Conservation (phyloP, 257 asterid species). For the Ophiorrhiza pumila region DNA sequence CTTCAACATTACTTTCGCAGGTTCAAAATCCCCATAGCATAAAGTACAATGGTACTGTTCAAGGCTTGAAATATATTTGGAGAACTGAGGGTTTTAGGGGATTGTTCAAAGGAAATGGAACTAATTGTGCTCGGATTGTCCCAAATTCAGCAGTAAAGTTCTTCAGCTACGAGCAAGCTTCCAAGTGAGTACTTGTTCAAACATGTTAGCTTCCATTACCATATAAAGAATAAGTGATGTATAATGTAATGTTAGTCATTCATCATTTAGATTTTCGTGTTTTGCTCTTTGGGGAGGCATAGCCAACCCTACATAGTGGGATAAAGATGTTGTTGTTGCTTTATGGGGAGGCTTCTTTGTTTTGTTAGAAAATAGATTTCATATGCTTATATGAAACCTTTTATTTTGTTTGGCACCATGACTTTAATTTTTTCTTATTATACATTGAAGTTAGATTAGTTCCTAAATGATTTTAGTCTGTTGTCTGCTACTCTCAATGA, state of each 20-base stretch:
- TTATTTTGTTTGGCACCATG: not conserved
- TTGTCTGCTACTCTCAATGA: conserved; percentile 13
- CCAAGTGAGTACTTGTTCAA: conserved; percentile 59
- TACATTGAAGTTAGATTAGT: not conserved
- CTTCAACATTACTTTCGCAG: conserved; percentile 32
- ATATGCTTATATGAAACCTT: not conserved
- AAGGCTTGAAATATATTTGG: conserved; percentile 81
- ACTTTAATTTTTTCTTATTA: not conserved
- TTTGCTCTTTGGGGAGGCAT: not conserved
- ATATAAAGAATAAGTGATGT: no score
- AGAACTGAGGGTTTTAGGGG: conserved; percentile 81
- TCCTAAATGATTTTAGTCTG: not conserved
- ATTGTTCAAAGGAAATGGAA: conserved; percentile 84
- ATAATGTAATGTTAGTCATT: not conserved
- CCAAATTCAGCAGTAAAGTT: conserved; percentile 98
- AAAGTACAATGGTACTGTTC: conserved; percentile 76
- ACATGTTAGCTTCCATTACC: not conserved
- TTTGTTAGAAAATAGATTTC: not conserved
- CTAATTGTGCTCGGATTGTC: conserved; percentile 88
- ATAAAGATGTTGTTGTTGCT: no score
- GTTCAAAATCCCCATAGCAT: conserved; percentile 90
- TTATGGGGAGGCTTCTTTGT: not conserved
- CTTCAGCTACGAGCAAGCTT: conserved; percentile 99
- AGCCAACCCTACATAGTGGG: no score
- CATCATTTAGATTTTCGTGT: not conserved